Evolutionary conservation across 1,284 basidiomycete species (phyloP).

Genomic region (Sporisorium graminicola): DNA sequence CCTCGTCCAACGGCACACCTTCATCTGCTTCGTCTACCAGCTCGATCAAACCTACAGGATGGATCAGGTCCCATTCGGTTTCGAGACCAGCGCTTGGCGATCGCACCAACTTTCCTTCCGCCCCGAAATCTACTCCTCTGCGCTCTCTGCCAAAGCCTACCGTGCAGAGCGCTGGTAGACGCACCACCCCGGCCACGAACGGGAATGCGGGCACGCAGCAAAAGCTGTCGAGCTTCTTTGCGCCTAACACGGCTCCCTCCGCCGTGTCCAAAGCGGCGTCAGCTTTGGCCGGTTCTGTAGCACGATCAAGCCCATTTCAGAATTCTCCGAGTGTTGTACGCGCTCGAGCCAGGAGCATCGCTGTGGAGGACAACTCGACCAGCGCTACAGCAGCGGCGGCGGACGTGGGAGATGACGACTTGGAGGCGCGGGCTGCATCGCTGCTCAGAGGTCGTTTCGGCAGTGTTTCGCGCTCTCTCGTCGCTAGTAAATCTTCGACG

Average conservation of each 20-base stretch:
- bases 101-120: slow-evolving; percentile 25
- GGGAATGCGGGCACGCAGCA: slow-evolving; percentile 19
- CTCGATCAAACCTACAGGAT: slow-evolving; percentile 43
- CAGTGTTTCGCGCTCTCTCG: slow-evolving; percentile 35
- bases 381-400: background rate
- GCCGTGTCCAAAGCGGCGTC: background rate
- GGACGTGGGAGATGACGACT: slow-evolving; percentile 28
- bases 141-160: slow-evolving; percentile 2
- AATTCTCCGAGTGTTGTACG: slow-evolving; percentile 22
- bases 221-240: slow-evolving; percentile 42
- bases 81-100: slow-evolving; percentile 20
- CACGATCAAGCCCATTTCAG: background rate
- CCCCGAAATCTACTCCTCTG: slow-evolving; percentile 6
- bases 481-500: slow-evolving; percentile 13
- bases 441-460: slow-evolving; percentile 41
- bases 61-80: slow-evolving; percentile 38
- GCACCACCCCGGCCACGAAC: slow-evolving; percentile 5
- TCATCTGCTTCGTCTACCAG: slow-evolving; percentile 12
- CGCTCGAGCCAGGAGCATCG: background rate
- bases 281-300: background rate
- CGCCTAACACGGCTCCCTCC: slow-evolving; percentile 30
- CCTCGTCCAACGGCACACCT: slow-evolving; percentile 3
- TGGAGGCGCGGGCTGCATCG: slow-evolving; percentile 31
- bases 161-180: background rate
- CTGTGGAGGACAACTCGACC: background rate